Base-by-base conservation (phyloP, 352 stramenopile genomes). In the Phytophthora chlamydospora region DNA sequence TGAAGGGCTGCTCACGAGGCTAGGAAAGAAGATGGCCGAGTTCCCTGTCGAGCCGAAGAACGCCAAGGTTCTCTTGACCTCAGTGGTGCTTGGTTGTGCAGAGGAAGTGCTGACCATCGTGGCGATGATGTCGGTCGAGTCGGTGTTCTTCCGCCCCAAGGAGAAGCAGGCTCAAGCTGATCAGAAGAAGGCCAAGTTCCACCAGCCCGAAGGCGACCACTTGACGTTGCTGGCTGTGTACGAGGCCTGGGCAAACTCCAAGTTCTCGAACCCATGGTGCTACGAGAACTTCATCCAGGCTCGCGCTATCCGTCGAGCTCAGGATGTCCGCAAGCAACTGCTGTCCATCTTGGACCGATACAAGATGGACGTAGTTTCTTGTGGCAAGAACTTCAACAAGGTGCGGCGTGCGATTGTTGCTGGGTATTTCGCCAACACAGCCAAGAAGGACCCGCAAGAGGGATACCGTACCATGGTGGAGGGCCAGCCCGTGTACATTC, bases 101-200 rank as follows among this genome's bases (percentile, higher is more conserved):
- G 97, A 99, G 64, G 98, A 99, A 74, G 97, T 99, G 50, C 76
- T 99, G 33, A 99, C 98, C 16, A 98, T 99, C 58, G 97, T 99
- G 27, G 90, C 97, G 16, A 99, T 99, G 89, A 73, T 99, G 31
- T 98, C 93, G 33, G 98, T 99, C 1, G 97, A 99, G 59, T 99
- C 98, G 46, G 90, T 98, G 4, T 99, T 99, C 71, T 99, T 99
- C 66, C 83, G 97, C 5, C 98, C 98, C 8, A 98, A 99, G 65
- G 97, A 99, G 53, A 99, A 99, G 70, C 97, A 99, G 71, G 91
- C 89, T 3, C 95, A 99, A 71, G 97, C 97, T n/a, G 97, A 99
- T 64, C 97, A 99, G 82, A 98, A 98, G 75, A 99, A 99, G 73
- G 96, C 97, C 12, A 99, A 99, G 71, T 99, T 99, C 61, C 95